A percentile compares a stretch with the other conserved stretches of the same genome.
These are phyloP conservation scores for Conticribra weissflogii DNA, from an alignment of 108 stramenopile genomes.

Conservation along the genomic window DNA sequence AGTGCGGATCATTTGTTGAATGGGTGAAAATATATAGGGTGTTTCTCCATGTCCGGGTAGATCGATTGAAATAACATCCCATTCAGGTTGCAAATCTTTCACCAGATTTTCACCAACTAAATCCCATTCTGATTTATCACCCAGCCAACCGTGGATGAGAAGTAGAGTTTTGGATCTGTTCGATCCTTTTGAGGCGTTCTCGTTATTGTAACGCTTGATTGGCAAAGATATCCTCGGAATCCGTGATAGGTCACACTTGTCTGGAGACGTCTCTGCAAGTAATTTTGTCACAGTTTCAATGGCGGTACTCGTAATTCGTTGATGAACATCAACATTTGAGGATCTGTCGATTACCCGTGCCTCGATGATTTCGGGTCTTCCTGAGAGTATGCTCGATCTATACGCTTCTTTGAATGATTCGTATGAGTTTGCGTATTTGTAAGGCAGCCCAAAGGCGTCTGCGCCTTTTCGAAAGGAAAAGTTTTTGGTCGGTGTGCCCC, in stretches of 20 bases:
- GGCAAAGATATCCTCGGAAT: slow-evolving; percentile 37
- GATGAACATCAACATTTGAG: slow-evolving; percentile 71
- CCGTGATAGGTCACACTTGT: too few species aligned
- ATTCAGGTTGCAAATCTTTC: slow-evolving; percentile 49
- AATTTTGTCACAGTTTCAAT: slow-evolving; percentile 36
- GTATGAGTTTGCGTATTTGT: slow-evolving; percentile 42
- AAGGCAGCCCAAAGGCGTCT: slow-evolving; percentile 69
- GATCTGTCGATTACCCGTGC: slow-evolving; percentile 63
- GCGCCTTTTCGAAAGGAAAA: slow-evolving; percentile 69
- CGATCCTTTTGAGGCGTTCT: neutral
- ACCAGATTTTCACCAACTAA: slow-evolving; percentile 42
- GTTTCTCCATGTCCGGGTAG: slow-evolving; percentile 77
- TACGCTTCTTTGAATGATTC: slow-evolving; percentile 50
- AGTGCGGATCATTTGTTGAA: slow-evolving; percentile 33
- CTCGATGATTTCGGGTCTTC: slow-evolving; percentile 57
- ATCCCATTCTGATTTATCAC: slow-evolving; percentile 84
- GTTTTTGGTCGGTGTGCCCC: slow-evolving; percentile 87
- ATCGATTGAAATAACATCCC: slow-evolving; percentile 74
- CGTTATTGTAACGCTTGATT: slow-evolving; percentile 32
- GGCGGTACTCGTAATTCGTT: slow-evolving; percentile 49
- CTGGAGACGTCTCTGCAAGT: slow-evolving; percentile 1
- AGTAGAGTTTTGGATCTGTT: slow-evolving; percentile 60
- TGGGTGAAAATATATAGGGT: slow-evolving; percentile 31
- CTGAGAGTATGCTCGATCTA: slow-evolving; percentile 20
- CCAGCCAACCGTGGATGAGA: slow-evolving; percentile 90